Evolutionary conservation across 2,329 filamentous ascomycete species (phyloP).

Genomic region (Triangularia setosa): DNA sequence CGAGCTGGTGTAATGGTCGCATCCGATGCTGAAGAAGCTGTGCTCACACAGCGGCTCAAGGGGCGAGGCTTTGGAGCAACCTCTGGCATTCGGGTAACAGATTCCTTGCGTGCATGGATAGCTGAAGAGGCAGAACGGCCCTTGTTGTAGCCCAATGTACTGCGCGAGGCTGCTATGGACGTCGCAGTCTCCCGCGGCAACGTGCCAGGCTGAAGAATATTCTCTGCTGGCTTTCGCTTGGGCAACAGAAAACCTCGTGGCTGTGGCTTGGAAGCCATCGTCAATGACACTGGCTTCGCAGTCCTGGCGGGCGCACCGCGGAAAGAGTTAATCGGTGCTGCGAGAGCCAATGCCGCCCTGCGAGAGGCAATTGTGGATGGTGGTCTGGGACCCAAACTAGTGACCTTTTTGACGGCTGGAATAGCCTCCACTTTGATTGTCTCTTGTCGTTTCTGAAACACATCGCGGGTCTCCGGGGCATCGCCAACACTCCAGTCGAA

Average conservation of each 20-base stretch:
- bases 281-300: conserved; percentile 12
- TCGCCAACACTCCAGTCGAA: conserved; percentile 59
- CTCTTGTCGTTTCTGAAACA: conserved; percentile 33
- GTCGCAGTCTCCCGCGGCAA: conserved; percentile 54
- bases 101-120: conserved; percentile 33
- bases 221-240: conserved; percentile 33
- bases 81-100: conserved; percentile 17
- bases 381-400: conserved; percentile 16
- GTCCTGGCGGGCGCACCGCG: conserved; percentile 24
- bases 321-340: conserved; percentile 34
- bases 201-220: conserved; percentile 41
- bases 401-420: conserved; percentile 16
- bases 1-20: conserved; percentile 47
- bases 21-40: conserved; percentile 37
- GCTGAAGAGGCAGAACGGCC: conserved; percentile 58
- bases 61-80: conserved; percentile 19
- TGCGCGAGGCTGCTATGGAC: conserved; percentile 67
- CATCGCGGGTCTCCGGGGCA: conserved; percentile 45
- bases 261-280: conserved; percentile 30
- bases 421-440: conserved; percentile 11
- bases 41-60: conserved; percentile 34
- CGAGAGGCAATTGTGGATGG: conserved; percentile 54
- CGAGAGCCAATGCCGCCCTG: conserved; percentile 51
- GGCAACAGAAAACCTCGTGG: conserved; percentile 11
- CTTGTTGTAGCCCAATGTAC: conserved; percentile 80